Percentiles rank a stretch among this genome's conserved stretches.
These are phyloP conservation scores for Trichosporon inkin DNA, from an alignment of 1,284 basidiomycete genomes.

Conservation along the genomic window DNA sequence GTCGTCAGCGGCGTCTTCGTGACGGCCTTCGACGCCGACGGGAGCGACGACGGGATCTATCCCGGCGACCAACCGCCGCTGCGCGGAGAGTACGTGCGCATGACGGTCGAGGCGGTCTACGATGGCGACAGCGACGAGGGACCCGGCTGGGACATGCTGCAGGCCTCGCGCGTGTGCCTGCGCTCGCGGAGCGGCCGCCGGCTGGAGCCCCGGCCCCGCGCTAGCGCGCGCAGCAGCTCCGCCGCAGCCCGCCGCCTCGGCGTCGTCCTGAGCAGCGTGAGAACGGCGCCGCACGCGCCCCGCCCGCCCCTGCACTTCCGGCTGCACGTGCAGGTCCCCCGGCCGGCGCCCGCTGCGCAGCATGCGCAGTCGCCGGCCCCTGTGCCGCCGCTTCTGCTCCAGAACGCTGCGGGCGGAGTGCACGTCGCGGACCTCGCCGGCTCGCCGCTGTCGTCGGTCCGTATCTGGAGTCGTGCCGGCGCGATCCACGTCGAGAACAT, in stretches of 20 bases:
- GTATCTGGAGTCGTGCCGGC: conserved; percentile 10
- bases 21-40: conserved; percentile 12
- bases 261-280: conserved; percentile 16
- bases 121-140: conserved; percentile 11
- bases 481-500: conserved; percentile 10
- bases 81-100: conserved; percentile 1
- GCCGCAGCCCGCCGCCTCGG: conserved; percentile 7
- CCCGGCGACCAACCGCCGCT: neutral
- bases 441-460: conserved; percentile 7
- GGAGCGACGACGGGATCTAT: neutral
- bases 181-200: conserved; percentile 11
- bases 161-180: conserved; percentile 18
- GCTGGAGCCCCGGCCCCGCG: neutral
- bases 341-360: neutral
- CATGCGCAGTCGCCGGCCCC: neutral
- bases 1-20: conserved; percentile 16
- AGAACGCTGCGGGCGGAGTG: conserved; percentile 3
- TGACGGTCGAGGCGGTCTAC: conserved; percentile 21
- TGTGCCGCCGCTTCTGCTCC: conserved; percentile 15
- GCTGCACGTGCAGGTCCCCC: conserved; percentile 19
- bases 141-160: conserved; percentile 19
- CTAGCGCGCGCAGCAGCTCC: neutral
- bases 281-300: neutral
- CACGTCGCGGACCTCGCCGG: conserved; percentile 12
- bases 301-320: conserved; percentile 13